Evolutionary conservation across 2,329 filamentous ascomycete genomes (phyloP).

Genomic region (Xylaria arbuscula): DNA sequence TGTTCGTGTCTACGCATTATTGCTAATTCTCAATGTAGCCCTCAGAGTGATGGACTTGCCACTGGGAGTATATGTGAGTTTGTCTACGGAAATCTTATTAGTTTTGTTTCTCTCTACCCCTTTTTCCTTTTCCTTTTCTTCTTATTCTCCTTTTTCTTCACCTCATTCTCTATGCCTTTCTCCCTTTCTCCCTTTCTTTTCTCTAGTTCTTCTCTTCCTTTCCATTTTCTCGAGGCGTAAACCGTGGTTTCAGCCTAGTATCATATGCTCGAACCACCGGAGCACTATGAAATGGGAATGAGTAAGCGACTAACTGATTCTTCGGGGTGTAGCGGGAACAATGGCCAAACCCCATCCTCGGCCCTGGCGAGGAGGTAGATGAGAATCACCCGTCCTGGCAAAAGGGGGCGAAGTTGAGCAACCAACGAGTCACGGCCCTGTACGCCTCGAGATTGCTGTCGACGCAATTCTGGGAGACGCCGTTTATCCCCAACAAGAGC

Average conservation of each 20-base stretch:
- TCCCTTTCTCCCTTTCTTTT: background rate
- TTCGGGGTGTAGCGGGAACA: background rate
- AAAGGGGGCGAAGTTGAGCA: no score
- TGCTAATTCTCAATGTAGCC: conserved; percentile 13
- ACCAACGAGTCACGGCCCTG: conserved; percentile 2
- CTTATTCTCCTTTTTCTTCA: no score
- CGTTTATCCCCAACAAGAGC: conserved; percentile 12
- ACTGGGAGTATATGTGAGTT: conserved; percentile 18
- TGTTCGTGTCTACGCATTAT: background rate
- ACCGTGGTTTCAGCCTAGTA: no score
- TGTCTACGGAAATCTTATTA: no score
- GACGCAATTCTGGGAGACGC: conserved; percentile 25
- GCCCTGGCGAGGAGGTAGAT: no score
- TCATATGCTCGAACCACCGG: background rate
- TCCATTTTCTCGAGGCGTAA: background rate
- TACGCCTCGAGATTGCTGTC: conserved; percentile 26
- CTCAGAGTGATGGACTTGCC: background rate
- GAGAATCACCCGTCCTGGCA: no score
- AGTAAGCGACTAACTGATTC: background rate
- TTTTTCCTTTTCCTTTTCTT: no score
- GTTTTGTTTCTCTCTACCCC: background rate
- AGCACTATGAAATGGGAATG: background rate
- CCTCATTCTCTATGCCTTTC: no score
- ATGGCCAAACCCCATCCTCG: background rate
- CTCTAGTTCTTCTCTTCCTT: background rate